These are phyloP conservation scores for Picea abies DNA, from an alignment of 83 land plant genomes.

Conservation along the genomic window DNA sequence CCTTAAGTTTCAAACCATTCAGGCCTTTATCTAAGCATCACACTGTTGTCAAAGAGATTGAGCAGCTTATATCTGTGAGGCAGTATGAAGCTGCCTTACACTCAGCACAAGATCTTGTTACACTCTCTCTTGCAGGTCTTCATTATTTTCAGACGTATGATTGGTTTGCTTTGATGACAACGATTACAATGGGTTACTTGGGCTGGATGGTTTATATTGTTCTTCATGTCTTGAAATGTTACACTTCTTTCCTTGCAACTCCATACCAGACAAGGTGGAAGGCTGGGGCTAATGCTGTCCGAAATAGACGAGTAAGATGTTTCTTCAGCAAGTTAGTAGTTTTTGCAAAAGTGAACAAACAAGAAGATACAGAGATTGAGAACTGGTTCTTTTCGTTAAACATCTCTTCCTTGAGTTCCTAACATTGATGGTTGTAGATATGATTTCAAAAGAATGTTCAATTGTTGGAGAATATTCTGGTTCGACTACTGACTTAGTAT, in stretches of 20 bases:
- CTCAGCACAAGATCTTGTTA: slow-evolving; percentile 58
- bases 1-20: slow-evolving; percentile 85
- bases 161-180: slow-evolving; percentile 88
- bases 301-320: slow-evolving; percentile 22
- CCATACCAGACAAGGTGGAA: slow-evolving; percentile 18
- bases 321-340: too few species aligned
- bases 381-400: too few species aligned
- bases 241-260: slow-evolving; percentile 45
- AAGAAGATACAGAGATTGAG: too few species aligned
- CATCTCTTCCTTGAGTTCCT: too few species aligned
- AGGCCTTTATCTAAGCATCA: slow-evolving; percentile 62
- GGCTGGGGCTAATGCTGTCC: not conserved
- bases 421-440: too few species aligned
- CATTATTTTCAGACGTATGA: slow-evolving; percentile 99
- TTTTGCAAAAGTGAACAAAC: too few species aligned
- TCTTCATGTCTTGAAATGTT: slow-evolving; percentile 76
- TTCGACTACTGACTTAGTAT: too few species aligned
- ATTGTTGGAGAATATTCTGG: too few species aligned
- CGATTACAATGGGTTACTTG: slow-evolving; percentile 81
- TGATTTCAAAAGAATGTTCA: too few species aligned
- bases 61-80: slow-evolving; percentile 45
- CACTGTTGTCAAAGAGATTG: slow-evolving; percentile 47
- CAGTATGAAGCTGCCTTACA: slow-evolving; percentile 76
- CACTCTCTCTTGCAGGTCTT: slow-evolving; percentile 78
- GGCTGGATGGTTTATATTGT: slow-evolving; percentile 94